Evolutionary conservation across 495 filamentous ascomycete genomes (phyloP).

Genomic region (Penicillium maclennaniae): DNA sequence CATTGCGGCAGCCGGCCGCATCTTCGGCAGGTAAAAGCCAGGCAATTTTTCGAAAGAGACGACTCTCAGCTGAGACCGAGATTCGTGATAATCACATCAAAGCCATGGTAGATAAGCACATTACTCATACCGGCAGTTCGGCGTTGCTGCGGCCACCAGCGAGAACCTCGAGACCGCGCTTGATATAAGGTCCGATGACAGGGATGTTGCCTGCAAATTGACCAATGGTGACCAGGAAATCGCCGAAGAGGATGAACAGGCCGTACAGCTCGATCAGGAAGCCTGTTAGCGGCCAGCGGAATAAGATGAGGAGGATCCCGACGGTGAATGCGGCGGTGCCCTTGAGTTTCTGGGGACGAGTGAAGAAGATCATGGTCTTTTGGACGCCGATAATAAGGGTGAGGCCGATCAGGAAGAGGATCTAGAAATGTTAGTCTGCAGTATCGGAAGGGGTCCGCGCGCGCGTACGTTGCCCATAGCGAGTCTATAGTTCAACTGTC

Average conservation of each 20-base stretch:
- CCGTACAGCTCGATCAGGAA: conserved; percentile 91
- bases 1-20: conserved; percentile 9
- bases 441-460: not conserved
- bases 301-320: conserved; percentile 81
- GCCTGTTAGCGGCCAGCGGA: conserved; percentile 84
- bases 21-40: not conserved
- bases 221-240: conserved; percentile 89
- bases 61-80: not conserved
- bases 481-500: conserved; percentile 46
- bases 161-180: conserved; percentile 58
- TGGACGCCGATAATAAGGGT: conserved; percentile 91
- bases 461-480: conserved; percentile 79
- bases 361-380: conserved; percentile 91
- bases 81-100: not conserved
- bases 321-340: conserved; percentile 83
- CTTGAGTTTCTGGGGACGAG: conserved; percentile 84
- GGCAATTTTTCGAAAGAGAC: not conserved
- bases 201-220: conserved; percentile 82
- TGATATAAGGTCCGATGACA: conserved; percentile 79
- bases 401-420: conserved; percentile 94
- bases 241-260: conserved; percentile 88
- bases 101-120: not conserved
- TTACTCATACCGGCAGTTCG: conserved; percentile 63
- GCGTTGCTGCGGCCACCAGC: conserved; percentile 65
- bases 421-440: conserved; percentile 44